Evolutionary conservation across 2,329 filamentous ascomycete genomes (phyloP).

Genomic region (Botrytis porri): DNA sequence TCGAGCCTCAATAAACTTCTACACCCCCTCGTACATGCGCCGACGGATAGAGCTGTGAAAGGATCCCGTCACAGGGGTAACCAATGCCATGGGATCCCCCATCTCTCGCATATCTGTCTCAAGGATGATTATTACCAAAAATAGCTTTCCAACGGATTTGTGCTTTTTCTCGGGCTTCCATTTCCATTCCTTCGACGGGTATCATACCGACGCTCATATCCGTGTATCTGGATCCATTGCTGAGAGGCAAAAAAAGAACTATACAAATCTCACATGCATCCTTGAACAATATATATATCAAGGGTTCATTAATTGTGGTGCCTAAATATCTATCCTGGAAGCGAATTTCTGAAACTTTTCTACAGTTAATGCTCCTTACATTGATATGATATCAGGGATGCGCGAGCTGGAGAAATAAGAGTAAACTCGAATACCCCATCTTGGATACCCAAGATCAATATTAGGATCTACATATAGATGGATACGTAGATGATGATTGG

Average conservation of each 20-base stretch:
- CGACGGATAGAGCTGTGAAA: background rate
- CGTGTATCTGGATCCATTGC: constrained; percentile 5
- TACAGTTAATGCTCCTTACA: constrained; percentile 6
- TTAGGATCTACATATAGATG: constrained; percentile 8
- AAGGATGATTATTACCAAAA: constrained; percentile 1
- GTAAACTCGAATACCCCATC: background rate
- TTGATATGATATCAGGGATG: background rate
- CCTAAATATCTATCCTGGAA: constrained; percentile 10
- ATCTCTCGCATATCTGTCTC: constrained; percentile 10
- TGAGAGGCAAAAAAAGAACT: constrained; percentile 5
- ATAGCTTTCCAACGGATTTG: constrained; percentile 3
- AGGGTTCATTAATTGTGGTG: constrained; percentile 16
- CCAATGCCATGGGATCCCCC: constrained; percentile 15
- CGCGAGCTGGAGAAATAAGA: background rate
- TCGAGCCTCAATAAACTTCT: background rate
- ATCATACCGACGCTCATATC: constrained; percentile 12
- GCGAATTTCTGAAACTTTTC: constrained; percentile 10
- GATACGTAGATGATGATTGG: background rate
- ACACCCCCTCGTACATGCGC: constrained; percentile 1
- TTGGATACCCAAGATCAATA: background rate
- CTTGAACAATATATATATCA: constrained; percentile 10
- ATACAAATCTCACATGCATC: constrained; percentile 1
- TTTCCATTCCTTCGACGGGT: background rate
- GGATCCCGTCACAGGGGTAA: constrained; percentile 10
- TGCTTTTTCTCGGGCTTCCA: constrained; percentile 5